Evolutionary conservation across 2,329 filamentous ascomycete genomes (phyloP).

Genomic region (Penicillium brasilianum): DNA sequence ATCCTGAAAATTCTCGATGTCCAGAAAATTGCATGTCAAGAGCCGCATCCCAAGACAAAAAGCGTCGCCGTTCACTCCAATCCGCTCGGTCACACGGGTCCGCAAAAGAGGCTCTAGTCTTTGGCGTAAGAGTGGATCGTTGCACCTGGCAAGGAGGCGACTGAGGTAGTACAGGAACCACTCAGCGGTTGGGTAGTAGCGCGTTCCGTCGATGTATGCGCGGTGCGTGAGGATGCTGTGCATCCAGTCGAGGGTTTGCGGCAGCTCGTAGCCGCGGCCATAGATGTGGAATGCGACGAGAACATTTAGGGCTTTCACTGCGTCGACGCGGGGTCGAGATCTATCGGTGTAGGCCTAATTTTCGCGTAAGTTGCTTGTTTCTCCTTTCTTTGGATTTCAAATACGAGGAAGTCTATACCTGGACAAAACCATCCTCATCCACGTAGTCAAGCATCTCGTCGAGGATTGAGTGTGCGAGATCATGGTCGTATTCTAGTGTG

Average conservation of each 20-base stretch:
- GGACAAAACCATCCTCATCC: not conserved
- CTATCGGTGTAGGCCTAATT: not conserved
- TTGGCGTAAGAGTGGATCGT: not conserved
- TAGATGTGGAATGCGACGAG: not conserved
- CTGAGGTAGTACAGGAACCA: constrained; percentile 39
- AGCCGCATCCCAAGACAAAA: not conserved
- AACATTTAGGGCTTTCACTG: not conserved
- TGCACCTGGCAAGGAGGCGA: constrained; percentile 15
- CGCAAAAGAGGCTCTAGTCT: not conserved
- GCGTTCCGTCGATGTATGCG: constrained; percentile 40
- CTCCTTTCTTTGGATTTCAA: too few relatives aligned
- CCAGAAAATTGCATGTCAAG: not conserved
- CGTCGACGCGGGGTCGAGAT: not conserved
- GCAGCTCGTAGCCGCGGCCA: not conserved
- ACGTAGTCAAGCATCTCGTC: not conserved
- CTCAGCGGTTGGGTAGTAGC: constrained; percentile 40
- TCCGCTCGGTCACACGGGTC: not conserved
- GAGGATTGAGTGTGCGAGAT: not conserved
- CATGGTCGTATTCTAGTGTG: not conserved
- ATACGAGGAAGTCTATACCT: not conserved
- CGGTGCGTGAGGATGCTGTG: constrained; percentile 28
- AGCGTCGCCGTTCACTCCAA: not conserved
- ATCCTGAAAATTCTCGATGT: not conserved
- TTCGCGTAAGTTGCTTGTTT: too few relatives aligned
- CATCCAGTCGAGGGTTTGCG: not conserved